Percentiles rank a stretch among this genome's conserved stretches.
Evolutionary conservation across 2,329 filamentous ascomycete genomes (phyloP).

Genomic region (Colletotrichum coccodes): DNA sequence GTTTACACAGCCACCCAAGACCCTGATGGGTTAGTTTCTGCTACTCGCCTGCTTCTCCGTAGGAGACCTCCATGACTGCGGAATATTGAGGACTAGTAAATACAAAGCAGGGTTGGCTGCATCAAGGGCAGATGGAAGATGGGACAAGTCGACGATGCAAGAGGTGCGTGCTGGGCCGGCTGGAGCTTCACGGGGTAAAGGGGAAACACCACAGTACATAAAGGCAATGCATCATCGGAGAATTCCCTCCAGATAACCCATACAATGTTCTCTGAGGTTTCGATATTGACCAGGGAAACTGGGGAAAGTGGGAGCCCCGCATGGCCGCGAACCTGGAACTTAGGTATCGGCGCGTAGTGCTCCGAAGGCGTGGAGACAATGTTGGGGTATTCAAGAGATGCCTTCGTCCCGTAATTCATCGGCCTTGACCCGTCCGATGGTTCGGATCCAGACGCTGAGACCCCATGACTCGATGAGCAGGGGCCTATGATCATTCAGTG

Average conservation of each 20-base stretch:
- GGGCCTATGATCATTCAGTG: neutral
- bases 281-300: neutral
- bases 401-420: neutral
- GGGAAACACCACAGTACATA: neutral
- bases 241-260: neutral
- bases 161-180: neutral
- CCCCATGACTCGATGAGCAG: neutral
- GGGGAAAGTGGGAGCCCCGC: slow-evolving; percentile 6
- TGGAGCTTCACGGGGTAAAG: neutral
- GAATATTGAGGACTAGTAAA: neutral
- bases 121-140: neutral
- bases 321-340: neutral
- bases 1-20: neutral
- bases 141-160: no score
- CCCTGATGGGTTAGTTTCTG: neutral
- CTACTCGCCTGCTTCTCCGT: neutral
- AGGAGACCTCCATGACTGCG: neutral
- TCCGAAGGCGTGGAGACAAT: slow-evolving; percentile 8
- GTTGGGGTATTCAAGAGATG: neutral
- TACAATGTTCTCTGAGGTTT: neutral
- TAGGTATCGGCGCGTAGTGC: neutral
- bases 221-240: neutral
- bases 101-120: neutral
- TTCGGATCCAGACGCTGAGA: neutral
- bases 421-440: neutral